A percentile compares a stretch with the other conserved stretches of the same genome.
These are phyloP conservation scores for Coemansia sp. DNA, from an alignment of 192 early-diverging fungal genomes.

Conservation along the genomic window DNA sequence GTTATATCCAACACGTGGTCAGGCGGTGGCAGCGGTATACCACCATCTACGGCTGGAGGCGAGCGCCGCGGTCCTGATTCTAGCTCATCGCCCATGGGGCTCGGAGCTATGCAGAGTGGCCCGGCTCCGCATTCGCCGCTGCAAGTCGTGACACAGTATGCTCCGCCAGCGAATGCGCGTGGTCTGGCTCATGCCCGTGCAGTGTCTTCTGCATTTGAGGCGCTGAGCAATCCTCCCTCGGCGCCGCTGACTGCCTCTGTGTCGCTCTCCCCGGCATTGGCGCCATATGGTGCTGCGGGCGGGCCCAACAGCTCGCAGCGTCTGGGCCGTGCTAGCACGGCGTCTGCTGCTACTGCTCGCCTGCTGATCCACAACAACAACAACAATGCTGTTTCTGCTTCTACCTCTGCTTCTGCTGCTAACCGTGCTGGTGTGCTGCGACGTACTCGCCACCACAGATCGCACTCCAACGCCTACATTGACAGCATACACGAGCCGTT, in stretches of 20 bases:
- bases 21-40: constrained; percentile 1
- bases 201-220: constrained; percentile 51
- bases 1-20: constrained; percentile 27
- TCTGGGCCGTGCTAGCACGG: background rate
- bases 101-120: background rate
- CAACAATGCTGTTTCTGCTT: background rate
- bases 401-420: background rate
- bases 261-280: constrained; percentile 35
- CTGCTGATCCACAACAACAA: background rate
- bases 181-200: constrained; percentile 44
- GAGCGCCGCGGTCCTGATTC: background rate
- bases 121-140: constrained; percentile 25
- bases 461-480: constrained; percentile 16
- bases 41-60: background rate
- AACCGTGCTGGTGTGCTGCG: constrained; percentile 20
- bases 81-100: constrained; percentile 1
- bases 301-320: background rate
- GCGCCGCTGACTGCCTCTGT: background rate
- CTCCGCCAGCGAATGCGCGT: constrained; percentile 23
- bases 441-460: constrained; percentile 17
- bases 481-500: constrained; percentile 1
- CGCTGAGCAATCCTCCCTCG: constrained; percentile 18
- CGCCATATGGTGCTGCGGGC: constrained; percentile 4
- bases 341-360: background rate
- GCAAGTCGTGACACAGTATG: background rate